phyloP scores from a whole-genome alignment of 768 basidiomycete species.

The Leccinum ochraceum region DNA sequence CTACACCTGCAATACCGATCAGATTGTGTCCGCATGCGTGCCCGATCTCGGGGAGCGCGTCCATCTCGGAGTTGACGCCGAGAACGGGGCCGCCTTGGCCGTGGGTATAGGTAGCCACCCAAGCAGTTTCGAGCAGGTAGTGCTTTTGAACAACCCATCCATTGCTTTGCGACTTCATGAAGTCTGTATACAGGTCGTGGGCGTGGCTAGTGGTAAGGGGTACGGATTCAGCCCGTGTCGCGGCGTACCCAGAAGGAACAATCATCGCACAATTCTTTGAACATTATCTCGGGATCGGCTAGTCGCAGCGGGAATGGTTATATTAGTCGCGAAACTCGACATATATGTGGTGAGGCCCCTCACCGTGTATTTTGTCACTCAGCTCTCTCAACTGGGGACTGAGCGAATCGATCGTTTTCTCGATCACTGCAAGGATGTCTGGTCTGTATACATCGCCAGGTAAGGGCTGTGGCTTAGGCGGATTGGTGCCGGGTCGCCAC shows the following conservation, averaged over 20 bases:
- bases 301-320: background rate
- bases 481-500: constrained; percentile 41
- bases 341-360: background rate
- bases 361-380: constrained; percentile 75
- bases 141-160: constrained; percentile 50
- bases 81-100: constrained; percentile 62
- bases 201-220: constrained; percentile 49
- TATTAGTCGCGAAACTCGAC: background rate
- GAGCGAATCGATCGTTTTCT: constrained; percentile 37
- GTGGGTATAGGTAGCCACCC: constrained; percentile 69
- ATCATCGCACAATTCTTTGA: constrained; percentile 40
- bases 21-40: constrained; percentile 85
- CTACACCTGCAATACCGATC: constrained; percentile 76
- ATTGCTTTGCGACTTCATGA: constrained; percentile 68
- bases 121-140: constrained; percentile 70
- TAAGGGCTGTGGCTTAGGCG: constrained; percentile 18
- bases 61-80: constrained; percentile 80
- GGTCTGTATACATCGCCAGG: constrained; percentile 46
- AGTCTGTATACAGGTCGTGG: constrained; percentile 67
- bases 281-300: constrained; percentile 73
- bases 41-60: constrained; percentile 58
- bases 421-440: constrained; percentile 63
- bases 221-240: background rate
- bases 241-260: background rate
- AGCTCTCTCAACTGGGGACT: constrained; percentile 55